These are phyloP conservation scores for Cryptococcus hybrid DNA, from an alignment of 1,284 basidiomycete species.

Conservation along the genomic window DNA sequence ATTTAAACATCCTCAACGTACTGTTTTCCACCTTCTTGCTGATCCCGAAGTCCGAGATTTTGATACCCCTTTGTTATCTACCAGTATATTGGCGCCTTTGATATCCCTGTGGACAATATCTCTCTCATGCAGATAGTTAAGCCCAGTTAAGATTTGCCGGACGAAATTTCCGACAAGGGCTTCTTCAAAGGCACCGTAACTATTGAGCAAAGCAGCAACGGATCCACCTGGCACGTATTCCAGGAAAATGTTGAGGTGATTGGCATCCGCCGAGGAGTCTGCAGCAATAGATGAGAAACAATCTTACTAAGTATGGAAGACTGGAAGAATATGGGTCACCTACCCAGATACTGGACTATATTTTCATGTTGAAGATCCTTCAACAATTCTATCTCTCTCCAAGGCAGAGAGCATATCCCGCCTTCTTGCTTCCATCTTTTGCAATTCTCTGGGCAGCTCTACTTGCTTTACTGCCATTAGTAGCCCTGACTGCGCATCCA, in stretches of 20 bases:
- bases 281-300: slow-evolving; percentile 1
- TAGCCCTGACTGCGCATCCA: slow-evolving; percentile 90
- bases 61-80: slow-evolving; percentile 99
- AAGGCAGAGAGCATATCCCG: slow-evolving; percentile 92
- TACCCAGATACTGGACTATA: slow-evolving; percentile 96
- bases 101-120: slow-evolving; percentile 99
- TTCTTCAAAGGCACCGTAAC: slow-evolving; percentile 97
- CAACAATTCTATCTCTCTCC: slow-evolving; percentile 93
- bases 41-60: slow-evolving; percentile 99
- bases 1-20: no score
- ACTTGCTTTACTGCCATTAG: slow-evolving; percentile 99
- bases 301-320: no score
- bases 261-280: slow-evolving; percentile 87
- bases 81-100: slow-evolving; percentile 96
- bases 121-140: slow-evolving; percentile 88
- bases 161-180: slow-evolving; percentile 91
- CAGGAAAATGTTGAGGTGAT: slow-evolving; percentile 94
- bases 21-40: slow-evolving; percentile 97
- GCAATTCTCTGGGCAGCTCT: slow-evolving; percentile 81
- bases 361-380: slow-evolving; percentile 95
- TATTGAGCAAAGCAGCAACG: slow-evolving; percentile 85
- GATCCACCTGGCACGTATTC: slow-evolving; percentile 99
- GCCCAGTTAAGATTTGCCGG: slow-evolving; percentile 86
- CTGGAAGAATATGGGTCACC: slow-evolving; percentile 44
- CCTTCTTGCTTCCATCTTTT: slow-evolving; percentile 89